Evolutionary conservation across 306 rosid genomes (phyloP).

Genomic region (Glycine tomentella): DNA sequence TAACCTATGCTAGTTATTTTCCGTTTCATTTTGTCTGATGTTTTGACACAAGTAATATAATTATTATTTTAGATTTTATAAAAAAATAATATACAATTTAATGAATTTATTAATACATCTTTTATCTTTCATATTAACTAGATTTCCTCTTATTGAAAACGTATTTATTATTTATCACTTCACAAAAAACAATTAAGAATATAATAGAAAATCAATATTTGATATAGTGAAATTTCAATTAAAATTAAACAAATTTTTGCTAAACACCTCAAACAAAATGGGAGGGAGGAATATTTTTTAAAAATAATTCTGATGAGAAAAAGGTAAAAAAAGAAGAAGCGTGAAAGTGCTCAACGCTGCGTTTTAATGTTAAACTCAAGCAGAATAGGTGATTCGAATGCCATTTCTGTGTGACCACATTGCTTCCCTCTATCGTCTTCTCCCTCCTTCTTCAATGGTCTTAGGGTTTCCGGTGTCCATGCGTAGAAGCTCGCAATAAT

Average conservation of each 20-base stretch:
- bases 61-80: no score
- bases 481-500: slow-evolving; percentile 6
- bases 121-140: no score
- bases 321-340: not conserved
- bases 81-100: no score
- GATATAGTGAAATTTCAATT: not conserved
- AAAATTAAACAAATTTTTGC: not conserved
- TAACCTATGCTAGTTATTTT: no score
- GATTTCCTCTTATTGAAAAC: no score
- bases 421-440: slow-evolving; percentile 31
- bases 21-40: no score
- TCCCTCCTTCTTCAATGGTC: not conserved
- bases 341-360: slow-evolving; percentile 37
- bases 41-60: no score
- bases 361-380: slow-evolving; percentile 33
- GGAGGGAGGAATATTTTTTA: not conserved
- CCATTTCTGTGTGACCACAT: slow-evolving; percentile 16
- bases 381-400: not conserved
- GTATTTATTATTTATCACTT: not conserved
- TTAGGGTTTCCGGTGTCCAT: slow-evolving; percentile 50
- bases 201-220: not conserved
- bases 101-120: no score
- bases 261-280: not conserved
- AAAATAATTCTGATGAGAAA: not conserved
- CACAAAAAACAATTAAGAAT: not conserved